phyloP scores from a whole-genome alignment of 495 filamentous ascomycete species.

The Apodospora peruviana region DNA sequence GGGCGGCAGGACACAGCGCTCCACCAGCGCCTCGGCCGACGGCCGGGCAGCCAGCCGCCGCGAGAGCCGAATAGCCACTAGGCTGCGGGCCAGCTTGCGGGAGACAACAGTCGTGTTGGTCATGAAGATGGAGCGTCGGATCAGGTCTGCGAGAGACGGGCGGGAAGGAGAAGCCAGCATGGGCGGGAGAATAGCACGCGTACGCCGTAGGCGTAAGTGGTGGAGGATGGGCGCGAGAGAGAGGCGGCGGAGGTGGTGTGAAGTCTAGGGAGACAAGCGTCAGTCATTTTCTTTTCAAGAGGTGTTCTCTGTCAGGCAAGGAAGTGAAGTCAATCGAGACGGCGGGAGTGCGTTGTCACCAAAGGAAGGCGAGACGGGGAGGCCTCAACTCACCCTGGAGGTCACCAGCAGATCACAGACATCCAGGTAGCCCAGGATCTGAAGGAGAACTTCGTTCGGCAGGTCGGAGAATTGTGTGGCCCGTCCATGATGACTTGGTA shows the following conservation, averaged over 20 bases:
- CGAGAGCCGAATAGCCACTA: conserved; percentile 46
- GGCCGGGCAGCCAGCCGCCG: conserved; percentile 39
- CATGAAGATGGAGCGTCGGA: conserved; percentile 52
- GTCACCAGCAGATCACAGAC: conserved; percentile 51
- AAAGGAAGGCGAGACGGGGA: conserved; percentile 7
- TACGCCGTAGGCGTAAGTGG: conserved; percentile 46
- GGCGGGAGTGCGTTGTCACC: neutral
- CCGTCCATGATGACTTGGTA: neutral
- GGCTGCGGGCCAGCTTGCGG: conserved; percentile 43
- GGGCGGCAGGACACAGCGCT: conserved; percentile 38
- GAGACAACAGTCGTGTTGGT: conserved; percentile 50
- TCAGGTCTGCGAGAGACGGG: conserved; percentile 47
- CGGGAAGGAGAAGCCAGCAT: conserved; percentile 44
- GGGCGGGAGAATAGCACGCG: conserved; percentile 40
- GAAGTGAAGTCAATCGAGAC: neutral
- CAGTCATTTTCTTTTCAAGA: neutral
- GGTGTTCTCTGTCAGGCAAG: neutral
- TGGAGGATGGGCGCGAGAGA: conserved; percentile 52
- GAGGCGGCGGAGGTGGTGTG: conserved; percentile 49
- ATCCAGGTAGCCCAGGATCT: conserved; percentile 50
- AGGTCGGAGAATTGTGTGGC: conserved; percentile 23
- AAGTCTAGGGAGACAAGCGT: conserved; percentile 35
- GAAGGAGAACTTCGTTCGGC: conserved; percentile 52
- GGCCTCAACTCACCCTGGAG: conserved; percentile 50
- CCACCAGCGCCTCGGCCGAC: conserved; percentile 36